Evolutionary conservation across 2,329 filamentous ascomycete genomes (phyloP).

Genomic region (Colletotrichum navitas): DNA sequence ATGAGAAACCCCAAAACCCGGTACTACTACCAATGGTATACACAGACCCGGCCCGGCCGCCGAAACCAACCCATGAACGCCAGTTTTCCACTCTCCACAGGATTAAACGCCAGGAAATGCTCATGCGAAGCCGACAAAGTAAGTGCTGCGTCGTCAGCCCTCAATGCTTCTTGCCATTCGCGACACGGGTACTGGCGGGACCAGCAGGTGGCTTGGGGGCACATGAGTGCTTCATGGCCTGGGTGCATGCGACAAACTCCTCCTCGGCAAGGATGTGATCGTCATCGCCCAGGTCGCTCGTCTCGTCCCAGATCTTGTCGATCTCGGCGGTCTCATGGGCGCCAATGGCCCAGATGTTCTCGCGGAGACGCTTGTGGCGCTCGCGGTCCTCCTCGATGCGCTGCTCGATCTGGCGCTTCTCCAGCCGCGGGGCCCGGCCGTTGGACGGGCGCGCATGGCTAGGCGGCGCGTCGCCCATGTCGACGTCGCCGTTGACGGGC

Average conservation of each 20-base stretch:
- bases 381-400: conserved; percentile 97
- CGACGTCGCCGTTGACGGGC: conserved; percentile 58
- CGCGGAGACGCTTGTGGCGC: conserved; percentile 89
- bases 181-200: conserved; percentile 34
- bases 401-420: conserved; percentile 93
- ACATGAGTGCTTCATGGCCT: conserved; percentile 43
- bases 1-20: conserved; percentile 1
- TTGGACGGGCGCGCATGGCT: conserved; percentile 56
- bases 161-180: conserved; percentile 38
- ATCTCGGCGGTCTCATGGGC: conserved; percentile 76
- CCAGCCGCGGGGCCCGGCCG: conserved; percentile 61
- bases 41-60: conserved; percentile 5
- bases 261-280: conserved; percentile 83
- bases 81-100: conserved; percentile 10
- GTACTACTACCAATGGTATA: conserved; percentile 16
- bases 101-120: conserved; percentile 26
- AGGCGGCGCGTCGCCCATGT: conserved; percentile 57
- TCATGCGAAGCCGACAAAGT: background rate
- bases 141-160: background rate
- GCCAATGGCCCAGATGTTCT: conserved; percentile 92
- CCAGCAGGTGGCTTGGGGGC: conserved; percentile 34
- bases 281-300: conserved; percentile 88
- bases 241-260: conserved; percentile 68
- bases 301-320: conserved; percentile 86
- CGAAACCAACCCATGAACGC: conserved; percentile 21